Percentiles rank a stretch among this genome's conserved stretches.
These are phyloP conservation scores for Suhomyces bribrorum DNA, from an alignment of 1,139 yeast genomes.

Conservation along the genomic window DNA sequence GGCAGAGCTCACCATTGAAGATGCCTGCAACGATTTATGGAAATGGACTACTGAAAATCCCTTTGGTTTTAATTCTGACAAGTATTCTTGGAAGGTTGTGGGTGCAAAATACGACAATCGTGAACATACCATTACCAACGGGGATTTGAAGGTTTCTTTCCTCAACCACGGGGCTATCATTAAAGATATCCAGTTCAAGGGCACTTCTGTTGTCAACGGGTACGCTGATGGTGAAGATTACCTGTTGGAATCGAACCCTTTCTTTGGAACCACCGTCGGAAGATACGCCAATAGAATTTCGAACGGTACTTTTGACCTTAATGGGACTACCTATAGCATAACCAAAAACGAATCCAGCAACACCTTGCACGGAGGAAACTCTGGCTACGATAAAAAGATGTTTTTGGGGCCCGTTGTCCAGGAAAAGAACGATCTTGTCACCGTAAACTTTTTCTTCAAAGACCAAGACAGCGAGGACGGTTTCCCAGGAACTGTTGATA, in stretches of 20 bases:
- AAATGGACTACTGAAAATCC: slow-evolving; percentile 75
- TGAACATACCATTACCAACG: slow-evolving; percentile 39
- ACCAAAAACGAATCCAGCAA: slow-evolving; percentile 44
- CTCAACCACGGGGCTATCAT: slow-evolving; percentile 57
- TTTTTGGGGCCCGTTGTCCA: slow-evolving; percentile 55
- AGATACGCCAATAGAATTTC: slow-evolving; percentile 63
- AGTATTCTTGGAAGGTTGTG: slow-evolving; percentile 33
- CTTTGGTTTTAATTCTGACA: slow-evolving; percentile 53
- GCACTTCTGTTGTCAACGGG: slow-evolving; percentile 34
- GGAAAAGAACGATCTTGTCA: slow-evolving; percentile 29
- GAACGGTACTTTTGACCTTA: slow-evolving; percentile 43
- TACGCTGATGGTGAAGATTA: slow-evolving; percentile 41
- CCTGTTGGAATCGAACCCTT: slow-evolving; percentile 43
- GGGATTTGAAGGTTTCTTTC: slow-evolving; percentile 43
- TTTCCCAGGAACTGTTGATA: slow-evolving; percentile 55
- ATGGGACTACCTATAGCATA: slow-evolving; percentile 42
- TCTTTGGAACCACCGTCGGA: slow-evolving; percentile 65
- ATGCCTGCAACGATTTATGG: slow-evolving; percentile 77
- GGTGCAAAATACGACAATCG: slow-evolving; percentile 33
- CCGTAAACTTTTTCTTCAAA: slow-evolving; percentile 40
- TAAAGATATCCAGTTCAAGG: slow-evolving; percentile 41
- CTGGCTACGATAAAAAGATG: slow-evolving; percentile 52
- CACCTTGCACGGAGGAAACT: slow-evolving; percentile 54
- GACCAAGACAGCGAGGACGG: slow-evolving; percentile 54
- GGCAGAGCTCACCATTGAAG: slow-evolving; percentile 56